Conservation (phyloP, 1,284 basidiomycete genomes). For the Fomitopsis betulina region DNA sequence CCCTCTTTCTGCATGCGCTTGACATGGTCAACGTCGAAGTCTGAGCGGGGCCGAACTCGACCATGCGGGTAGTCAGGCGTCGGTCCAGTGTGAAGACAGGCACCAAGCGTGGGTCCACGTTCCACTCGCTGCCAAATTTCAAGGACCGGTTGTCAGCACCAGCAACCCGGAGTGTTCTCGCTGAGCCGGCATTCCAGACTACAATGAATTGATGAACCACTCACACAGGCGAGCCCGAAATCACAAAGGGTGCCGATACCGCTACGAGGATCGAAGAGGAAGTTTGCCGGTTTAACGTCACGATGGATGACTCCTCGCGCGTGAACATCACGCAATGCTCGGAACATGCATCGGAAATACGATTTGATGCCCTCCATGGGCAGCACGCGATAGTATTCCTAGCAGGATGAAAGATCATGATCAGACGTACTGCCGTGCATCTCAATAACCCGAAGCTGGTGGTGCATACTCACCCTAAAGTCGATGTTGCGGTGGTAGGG, state of each 20-base stretch:
- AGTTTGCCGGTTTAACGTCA: conserved; percentile 98
- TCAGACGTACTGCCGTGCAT: background rate
- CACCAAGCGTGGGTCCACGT: conserved; percentile 40
- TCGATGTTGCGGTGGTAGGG: conserved; percentile 93
- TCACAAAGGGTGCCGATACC: conserved; percentile 90
- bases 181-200: background rate
- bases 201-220: conserved; percentile 20
- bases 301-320: conserved; percentile 90
- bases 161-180: background rate
- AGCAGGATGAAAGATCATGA: conserved; percentile 3
- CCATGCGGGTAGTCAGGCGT: conserved; percentile 67
- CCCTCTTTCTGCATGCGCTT: conserved; percentile 59
- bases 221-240: conserved; percentile 90
- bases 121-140: conserved; percentile 49
- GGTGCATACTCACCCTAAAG: conserved; percentile 66
- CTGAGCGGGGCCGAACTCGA: conserved; percentile 33
- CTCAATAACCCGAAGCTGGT: background rate
- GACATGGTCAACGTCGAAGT: conserved; percentile 40
- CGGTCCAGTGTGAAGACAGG: conserved; percentile 72
- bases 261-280: conserved; percentile 86
- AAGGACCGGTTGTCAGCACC: background rate
- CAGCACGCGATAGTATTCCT: conserved; percentile 75
- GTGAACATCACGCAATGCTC: conserved; percentile 88
- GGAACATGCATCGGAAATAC: conserved; percentile 91
- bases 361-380: conserved; percentile 75